Evolutionary conservation across 257 asterid genomes (phyloP), one percentile per base, ranked within the genome.

Genomic region (Cruciata laevipes): DNA sequence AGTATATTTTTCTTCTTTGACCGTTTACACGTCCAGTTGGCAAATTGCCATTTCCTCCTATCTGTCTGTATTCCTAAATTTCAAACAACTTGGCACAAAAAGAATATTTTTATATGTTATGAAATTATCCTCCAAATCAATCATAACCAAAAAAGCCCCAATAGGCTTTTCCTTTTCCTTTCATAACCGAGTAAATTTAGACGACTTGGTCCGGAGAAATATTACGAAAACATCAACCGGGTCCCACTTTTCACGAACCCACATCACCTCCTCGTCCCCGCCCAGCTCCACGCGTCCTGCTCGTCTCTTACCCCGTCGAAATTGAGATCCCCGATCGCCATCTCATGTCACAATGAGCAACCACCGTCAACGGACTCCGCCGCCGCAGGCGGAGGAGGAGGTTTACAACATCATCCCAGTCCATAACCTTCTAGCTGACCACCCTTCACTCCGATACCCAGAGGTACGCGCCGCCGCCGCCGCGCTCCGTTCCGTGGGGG

Each of bases 401-500:
- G 73, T 69, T 3, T 91, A 84, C 81, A 91, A 91, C 80, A 86
- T 91, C 7, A 86, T 91, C 44, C 98, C 98, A 0, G 80, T 89
- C 61, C 95, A 89, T 75, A 87, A 91, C 71, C 91, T 91, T 71
- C 82, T 89, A 25, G 96, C 95, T 8, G 98, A 91, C 91, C 98
- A 91, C 69, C 98, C 98, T 10, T 83, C 96, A 16, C 95, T 91
- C 70, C 94, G 96, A 38, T 91, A 79, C 71, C 98, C 98, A 1
- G 98, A 91, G 76, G 98, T 91, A 1, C 91, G 98, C 10, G 98
- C 98, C 37, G 90, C 96, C 18, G 86, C 89, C 3, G 91, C 95
- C 0, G 91, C 96, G 0, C 83, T 89, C 9, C 88, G 85, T 40
- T 65, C 96, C 20, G 96, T 89, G 12, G 96, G 96, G 0, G 98